phyloP scores from a whole-genome alignment of 306 rosid genomes.

The Quercus gilva region DNA sequence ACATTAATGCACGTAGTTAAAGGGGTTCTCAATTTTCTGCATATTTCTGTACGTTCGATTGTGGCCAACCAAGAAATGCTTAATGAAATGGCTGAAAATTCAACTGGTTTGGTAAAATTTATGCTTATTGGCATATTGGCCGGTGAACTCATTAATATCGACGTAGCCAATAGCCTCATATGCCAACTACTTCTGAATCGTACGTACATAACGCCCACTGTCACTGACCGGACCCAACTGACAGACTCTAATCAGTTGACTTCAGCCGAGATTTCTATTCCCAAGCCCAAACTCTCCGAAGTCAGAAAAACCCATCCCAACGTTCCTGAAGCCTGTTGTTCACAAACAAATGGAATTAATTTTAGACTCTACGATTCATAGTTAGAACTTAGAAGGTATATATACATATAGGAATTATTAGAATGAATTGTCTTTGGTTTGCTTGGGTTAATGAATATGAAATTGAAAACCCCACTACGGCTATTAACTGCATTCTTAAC shows the following conservation, averaged over 20 bases:
- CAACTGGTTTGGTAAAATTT: conserved; percentile 37
- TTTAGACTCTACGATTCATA: too few relatives aligned
- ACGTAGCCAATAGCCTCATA: conserved; percentile 19
- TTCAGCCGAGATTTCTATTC: too few relatives aligned
- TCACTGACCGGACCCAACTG: too few relatives aligned
- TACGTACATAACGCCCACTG: background rate
- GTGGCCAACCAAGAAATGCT: background rate
- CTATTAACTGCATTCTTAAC: background rate
- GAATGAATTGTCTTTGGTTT: background rate
- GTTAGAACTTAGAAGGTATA: too few relatives aligned
- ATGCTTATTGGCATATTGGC: conserved; percentile 3
- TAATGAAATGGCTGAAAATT: conserved; percentile 30
- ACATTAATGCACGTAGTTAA: conserved; percentile 46
- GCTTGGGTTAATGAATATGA: background rate
- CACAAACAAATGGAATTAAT: background rate
- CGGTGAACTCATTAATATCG: conserved; percentile 37
- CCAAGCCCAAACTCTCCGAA: too few relatives aligned
- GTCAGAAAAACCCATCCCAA: too few relatives aligned
- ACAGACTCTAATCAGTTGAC: too few relatives aligned
- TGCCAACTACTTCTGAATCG: conserved; percentile 36
- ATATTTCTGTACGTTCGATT: background rate
- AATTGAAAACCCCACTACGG: background rate
- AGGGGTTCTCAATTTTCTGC: background rate
- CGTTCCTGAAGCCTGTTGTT: too few relatives aligned
- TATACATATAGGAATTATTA: background rate